Conservation (phyloP, 306 rosid genomes). For the Dalbergia oliveri region DNA sequence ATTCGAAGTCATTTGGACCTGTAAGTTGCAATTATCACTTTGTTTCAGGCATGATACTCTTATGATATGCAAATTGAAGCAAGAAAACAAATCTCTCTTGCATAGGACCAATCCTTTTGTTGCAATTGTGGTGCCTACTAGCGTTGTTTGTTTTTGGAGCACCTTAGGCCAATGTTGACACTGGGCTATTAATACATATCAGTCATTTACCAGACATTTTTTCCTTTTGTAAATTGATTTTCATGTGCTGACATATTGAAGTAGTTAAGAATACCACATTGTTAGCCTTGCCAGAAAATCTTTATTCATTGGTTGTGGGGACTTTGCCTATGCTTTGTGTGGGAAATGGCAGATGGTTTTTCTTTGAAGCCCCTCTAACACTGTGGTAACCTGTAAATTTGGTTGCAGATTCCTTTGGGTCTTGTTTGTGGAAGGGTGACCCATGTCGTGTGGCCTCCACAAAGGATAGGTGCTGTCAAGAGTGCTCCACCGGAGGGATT, state of each 20-base stretch:
- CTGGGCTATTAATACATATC: background rate
- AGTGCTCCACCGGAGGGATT: conserved; percentile 54
- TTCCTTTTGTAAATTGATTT: background rate
- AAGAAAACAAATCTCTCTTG: conserved; percentile 14
- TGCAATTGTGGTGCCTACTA: background rate
- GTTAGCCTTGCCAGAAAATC: conserved; percentile 14
- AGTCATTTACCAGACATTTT: no score
- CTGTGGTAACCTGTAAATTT: conserved; percentile 37
- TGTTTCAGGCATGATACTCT: conserved; percentile 17
- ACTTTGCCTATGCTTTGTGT: conserved; percentile 7
- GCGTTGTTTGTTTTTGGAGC: background rate
- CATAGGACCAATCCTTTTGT: background rate
- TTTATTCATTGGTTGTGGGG: background rate
- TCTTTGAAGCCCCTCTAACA: conserved; percentile 20
- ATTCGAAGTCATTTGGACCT: conserved; percentile 83
- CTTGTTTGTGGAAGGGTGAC: conserved; percentile 85
- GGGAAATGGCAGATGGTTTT: background rate
- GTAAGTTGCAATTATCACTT: conserved; percentile 62
- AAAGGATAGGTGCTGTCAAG: conserved; percentile 82
- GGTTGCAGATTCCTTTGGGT: conserved; percentile 85
- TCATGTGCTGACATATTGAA: conserved; percentile 3
- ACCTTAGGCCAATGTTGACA: background rate
- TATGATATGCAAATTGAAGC: conserved; percentile 35
- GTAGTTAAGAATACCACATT: conserved; percentile 3
- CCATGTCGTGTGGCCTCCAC: conserved; percentile 94